Base-by-base conservation (phyloP, 768 basidiomycete species). In the Naganishia vishniacii region DNA sequence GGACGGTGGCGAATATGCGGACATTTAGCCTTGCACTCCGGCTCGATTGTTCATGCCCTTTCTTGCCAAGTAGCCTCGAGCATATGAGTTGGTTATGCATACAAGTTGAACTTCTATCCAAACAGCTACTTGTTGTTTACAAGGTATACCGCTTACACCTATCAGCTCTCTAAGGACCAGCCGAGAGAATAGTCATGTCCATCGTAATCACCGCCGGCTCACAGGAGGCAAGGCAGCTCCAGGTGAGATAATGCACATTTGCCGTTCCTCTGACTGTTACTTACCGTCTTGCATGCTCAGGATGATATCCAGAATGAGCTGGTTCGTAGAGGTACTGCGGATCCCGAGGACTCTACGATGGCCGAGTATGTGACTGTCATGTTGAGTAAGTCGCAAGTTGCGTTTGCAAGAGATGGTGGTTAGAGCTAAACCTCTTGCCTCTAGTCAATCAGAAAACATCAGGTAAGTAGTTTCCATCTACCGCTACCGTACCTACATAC, bases 351-450 rank as follows among this genome's bases (percentile, higher is more conserved):
- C 62, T 71, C 69, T 59, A 74, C 75, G 42, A 74, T 77, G 75
- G 75, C 75, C 23, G 75, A 77, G 51, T 77, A 77, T 65, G 69
- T 77, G 41, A 75, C 73, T 0, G 75, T 77, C 16, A 66, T 77
- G 45, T 65, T 75, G 13, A 71, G 74, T 75, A 31, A 71, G 74
- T 68, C 45, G 31, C 44, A n/a, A n/a, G 20, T 28, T 25, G 37
- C 46, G 6, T 48, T 16, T 4, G 28, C 12, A 20, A 3, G 40
- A 13, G 42, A 18, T 31, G 37, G 20, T 20, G 16, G 25, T 25
- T 4, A 23, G 4, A 12, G 49, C 40, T 51, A 40, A 53, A 23
- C 5, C 12, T 31, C n/a, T 40, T 29, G 20, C 7, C 26, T 37
- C 18, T 47, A 75, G 75, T 74, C 49, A 76, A 76, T 48, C 72